Base-by-base conservation (phyloP, 2,329 filamentous ascomycete species). In the Colletotrichum melonis region DNA sequence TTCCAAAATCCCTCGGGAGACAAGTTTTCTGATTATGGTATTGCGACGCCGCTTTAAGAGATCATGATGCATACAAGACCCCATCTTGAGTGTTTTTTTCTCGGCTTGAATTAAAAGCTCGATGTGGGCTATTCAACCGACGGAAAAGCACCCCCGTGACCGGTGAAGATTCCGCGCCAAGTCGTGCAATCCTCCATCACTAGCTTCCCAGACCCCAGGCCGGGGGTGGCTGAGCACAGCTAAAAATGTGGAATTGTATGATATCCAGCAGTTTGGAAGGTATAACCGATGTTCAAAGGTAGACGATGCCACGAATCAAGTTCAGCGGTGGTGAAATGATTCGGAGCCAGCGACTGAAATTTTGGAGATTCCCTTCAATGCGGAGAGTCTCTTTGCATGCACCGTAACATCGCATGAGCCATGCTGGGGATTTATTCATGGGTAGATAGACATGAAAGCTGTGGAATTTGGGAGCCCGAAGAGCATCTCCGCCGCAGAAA, bases 201-300 rank as follows among this genome's bases (percentile, higher is more conserved):
- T 14, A 65, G 46, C 35, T 56, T 19, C 35, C 22, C 4, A 24
- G 49, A 62, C 67, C 49, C 60, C 46, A 70, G 60, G 22, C 66
- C 42, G 67, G 67, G 67, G 60, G 60, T 70, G 70, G 70, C 67
- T 73, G 67, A 66, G 70, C 67, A 73, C 49, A 62, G 59, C 28
- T 46, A 28, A 70, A 70, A 70, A 9, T 28, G 60, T 70, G 67
- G 70, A 3, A 66, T 32, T 55, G n/a, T 14, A 49, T 52, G 12
- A 58, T 26, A 52, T 30, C 56, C 59, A 35, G 28, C 16, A 24
- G 22, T 56, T 22, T 62, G 60, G 67, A 60, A 73, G 67, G 60
- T 56, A 52, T 70, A 73, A 35, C 55, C 70, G 70, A 73, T 63
- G 22, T 32, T n/a, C 49, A 66, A 55, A 56, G 9, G 35, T 5